These are phyloP conservation scores for Hypoxylon sp. DNA, from an alignment of 2,329 filamentous ascomycete genomes.

Conservation along the genomic window DNA sequence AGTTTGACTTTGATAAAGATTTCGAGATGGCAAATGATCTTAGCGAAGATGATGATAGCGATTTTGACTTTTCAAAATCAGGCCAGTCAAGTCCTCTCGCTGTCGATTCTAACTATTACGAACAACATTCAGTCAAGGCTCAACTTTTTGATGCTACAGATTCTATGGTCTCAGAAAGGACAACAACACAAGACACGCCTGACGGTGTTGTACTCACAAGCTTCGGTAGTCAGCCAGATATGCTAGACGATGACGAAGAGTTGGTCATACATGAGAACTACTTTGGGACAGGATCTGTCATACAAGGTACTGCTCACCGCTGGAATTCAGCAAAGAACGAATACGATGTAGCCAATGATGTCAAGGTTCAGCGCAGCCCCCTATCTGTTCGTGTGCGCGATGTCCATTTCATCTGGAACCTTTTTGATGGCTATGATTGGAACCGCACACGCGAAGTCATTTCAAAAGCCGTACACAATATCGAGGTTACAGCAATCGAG, in stretches of 20 bases:
- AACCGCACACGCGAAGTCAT: constrained; percentile 87
- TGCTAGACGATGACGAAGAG: constrained; percentile 69
- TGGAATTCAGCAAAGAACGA: constrained; percentile 86
- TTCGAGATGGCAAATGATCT: constrained; percentile 70
- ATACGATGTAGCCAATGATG: constrained; percentile 76
- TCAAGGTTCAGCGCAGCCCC: constrained; percentile 76
- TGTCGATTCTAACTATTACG: constrained; percentile 65
- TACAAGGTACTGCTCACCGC: constrained; percentile 78
- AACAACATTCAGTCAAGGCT: constrained; percentile 61
- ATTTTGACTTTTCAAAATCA: constrained; percentile 57
- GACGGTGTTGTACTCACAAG: constrained; percentile 65
- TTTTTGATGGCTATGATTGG: constrained; percentile 99
- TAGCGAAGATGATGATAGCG: constrained; percentile 59
- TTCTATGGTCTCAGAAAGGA: constrained; percentile 59
- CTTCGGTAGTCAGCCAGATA: constrained; percentile 55
- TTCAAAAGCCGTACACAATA: constrained; percentile 86
- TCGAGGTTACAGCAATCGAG: constrained; percentile 86
- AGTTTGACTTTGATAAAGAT: constrained; percentile 75
- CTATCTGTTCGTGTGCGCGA: constrained; percentile 85
- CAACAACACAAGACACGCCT: constrained; percentile 60
- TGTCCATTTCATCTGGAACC: constrained; percentile 95
- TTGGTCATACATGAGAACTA: constrained; percentile 84
- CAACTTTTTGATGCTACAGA: constrained; percentile 64
- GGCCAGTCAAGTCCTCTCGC: constrained; percentile 56
- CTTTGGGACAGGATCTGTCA: constrained; percentile 74